Conservation (phyloP, 768 basidiomycete species). For the Pulveroboletus sp. region DNA sequence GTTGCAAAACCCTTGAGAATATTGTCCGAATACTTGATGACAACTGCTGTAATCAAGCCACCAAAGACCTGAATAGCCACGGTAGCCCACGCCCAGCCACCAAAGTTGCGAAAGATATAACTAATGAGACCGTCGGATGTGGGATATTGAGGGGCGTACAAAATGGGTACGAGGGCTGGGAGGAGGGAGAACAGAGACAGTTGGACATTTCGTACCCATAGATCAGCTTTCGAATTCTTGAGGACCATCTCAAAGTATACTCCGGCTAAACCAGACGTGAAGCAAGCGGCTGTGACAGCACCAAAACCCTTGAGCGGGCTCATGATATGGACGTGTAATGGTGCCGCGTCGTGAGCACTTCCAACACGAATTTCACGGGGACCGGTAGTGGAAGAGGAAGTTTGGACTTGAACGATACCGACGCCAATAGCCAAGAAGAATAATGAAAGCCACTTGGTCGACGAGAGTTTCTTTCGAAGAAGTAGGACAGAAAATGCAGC, state of each 20-base stretch:
- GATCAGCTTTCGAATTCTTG: constrained; percentile 76
- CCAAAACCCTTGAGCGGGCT: constrained; percentile 76
- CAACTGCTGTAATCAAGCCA: constrained; percentile 88
- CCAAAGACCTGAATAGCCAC: constrained; percentile 88
- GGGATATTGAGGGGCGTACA: constrained; percentile 46
- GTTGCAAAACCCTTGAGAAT: constrained; percentile 98
- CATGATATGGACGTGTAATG: constrained; percentile 66
- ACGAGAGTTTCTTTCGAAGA: constrained; percentile 66
- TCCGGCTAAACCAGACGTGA: constrained; percentile 86
- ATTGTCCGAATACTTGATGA: constrained; percentile 97
- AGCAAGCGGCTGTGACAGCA: constrained; percentile 80
- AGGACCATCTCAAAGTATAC: constrained; percentile 95
- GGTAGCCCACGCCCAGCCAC: constrained; percentile 92
- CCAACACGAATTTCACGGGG: constrained; percentile 46
- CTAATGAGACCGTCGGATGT: constrained; percentile 46
- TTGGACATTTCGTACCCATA: constrained; percentile 90
- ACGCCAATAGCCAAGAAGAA: constrained; percentile 89
- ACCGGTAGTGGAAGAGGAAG: constrained; percentile 35
- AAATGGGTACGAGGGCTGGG: constrained; percentile 80
- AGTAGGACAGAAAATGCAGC: constrained; percentile 87
- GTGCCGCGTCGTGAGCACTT: constrained; percentile 62
- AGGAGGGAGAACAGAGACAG: constrained; percentile 85
- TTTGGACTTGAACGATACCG: constrained; percentile 92
- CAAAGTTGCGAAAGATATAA: constrained; percentile 81
- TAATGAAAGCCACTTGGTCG: constrained; percentile 82